phyloP scores from a whole-genome alignment of 768 basidiomycete species.

The Lactarius psammicola region DNA sequence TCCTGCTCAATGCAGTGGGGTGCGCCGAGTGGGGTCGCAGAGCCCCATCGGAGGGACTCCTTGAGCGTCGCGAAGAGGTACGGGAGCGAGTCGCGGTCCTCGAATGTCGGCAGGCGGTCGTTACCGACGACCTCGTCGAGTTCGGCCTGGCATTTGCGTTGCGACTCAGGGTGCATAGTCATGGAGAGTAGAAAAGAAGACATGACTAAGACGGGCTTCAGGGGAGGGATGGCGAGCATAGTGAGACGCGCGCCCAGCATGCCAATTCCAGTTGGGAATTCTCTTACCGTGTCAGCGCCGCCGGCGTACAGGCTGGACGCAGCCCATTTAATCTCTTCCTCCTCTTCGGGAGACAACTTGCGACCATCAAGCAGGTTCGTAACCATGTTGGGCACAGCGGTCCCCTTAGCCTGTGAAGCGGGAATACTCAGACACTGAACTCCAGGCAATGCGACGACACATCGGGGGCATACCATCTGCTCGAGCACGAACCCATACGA shows the following conservation, averaged over 20 bases:
- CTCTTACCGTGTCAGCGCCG: slow-evolving; percentile 30
- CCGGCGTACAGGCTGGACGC: slow-evolving; percentile 32
- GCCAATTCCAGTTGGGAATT: not conserved
- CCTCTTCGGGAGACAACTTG: slow-evolving; percentile 21
- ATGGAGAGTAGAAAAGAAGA: slow-evolving; percentile 34
- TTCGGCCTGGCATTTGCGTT: slow-evolving; percentile 31
- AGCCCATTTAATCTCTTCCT: slow-evolving; percentile 31
- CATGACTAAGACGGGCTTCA: slow-evolving; percentile 31
- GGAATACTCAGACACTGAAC: not conserved
- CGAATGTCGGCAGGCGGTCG: slow-evolving; percentile 28
- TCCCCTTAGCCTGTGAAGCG: slow-evolving; percentile 22
- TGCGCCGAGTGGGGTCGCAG: slow-evolving; percentile 31
- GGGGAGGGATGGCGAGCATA: not conserved
- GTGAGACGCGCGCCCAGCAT: not conserved
- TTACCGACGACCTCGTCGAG: slow-evolving; percentile 31
- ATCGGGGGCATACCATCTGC: slow-evolving; percentile 22
- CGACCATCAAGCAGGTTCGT: slow-evolving; percentile 24
- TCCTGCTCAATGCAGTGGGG: slow-evolving; percentile 40
- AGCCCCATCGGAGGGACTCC: slow-evolving; percentile 32
- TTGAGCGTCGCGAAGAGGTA: slow-evolving; percentile 29
- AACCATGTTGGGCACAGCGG: slow-evolving; percentile 26
- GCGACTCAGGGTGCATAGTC: slow-evolving; percentile 31
- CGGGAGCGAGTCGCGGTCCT: slow-evolving; percentile 29
- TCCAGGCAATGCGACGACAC: not conserved
- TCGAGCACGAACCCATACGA: slow-evolving; percentile 26